Base-by-base conservation (phyloP, 257 asterid species). In the Lithospermum erythrorhizon region DNA sequence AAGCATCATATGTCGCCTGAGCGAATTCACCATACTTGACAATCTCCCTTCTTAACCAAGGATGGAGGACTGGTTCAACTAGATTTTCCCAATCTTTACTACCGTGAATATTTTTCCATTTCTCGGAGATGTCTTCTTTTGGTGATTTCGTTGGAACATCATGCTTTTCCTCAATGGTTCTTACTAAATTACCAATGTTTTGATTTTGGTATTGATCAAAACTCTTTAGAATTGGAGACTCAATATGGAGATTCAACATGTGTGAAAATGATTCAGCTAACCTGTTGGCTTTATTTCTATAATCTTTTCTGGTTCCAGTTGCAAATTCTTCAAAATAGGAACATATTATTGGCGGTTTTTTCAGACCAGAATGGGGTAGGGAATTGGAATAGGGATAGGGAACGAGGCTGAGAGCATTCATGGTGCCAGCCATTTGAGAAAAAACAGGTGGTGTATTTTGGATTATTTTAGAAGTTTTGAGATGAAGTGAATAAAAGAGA, bases 1-100 rank as follows among this genome's bases (percentile, higher is more conserved):
- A 75, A 1, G 96, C 87, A 72, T 87, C 94, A 58, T 87, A 87
- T 0, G 87, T 85, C 0, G 91, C 94, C 61, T 87, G 94, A 0
- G 93, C 82, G 68, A 87, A 79, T 45, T 87, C 96, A 6, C 96
- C 93, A 70, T 85, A 85, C 47, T 87, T 87, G 20, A 87, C 55
- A 29, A 85, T 83, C 70, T 87, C 96, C 22, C 83, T 58, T 3
- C 89, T 63, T 9, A 83, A 86, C 68, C 80, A 68, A 0, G 93
- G 89, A 58, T 83, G 86, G 7, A 85, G 77, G 4, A 41, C 49
- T 41, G 95, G 96, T 30, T 87, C 86, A 20, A 87, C 82, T 2
- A 85, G 83, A 9, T 67, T 68, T 5, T 73, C 81, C 94, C 93
- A 85, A n/a, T 78, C 89, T 45, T 53, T 27, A 15, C 68, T 61